Evolutionary conservation across 2,329 filamentous ascomycete genomes (phyloP), one percentile per base, ranked within the genome.

Genomic region (Colletotrichum limetticola): DNA sequence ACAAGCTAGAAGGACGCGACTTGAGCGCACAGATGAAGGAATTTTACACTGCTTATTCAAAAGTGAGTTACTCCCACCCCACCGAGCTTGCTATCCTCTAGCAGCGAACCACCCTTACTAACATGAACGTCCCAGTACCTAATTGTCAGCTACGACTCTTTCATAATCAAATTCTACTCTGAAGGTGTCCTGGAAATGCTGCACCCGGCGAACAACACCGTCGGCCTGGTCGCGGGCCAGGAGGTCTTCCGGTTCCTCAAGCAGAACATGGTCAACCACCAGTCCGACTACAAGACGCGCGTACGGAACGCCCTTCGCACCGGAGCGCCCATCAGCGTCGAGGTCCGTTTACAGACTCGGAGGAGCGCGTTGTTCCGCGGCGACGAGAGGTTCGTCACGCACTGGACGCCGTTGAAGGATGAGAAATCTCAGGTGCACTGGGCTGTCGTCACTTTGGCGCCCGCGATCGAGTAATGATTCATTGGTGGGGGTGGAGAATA

Each of bases 311-410:
- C 49, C 19, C 30, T 74, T 9, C 71, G 71, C 1, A 76, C 76
- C 30, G 82, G 83, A 63, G 77, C 76, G 28, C 82, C 84, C 12
- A 76, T 80, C 60, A 78, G 77, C 35, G 72, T 77, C 3, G 76
- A 78, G 53, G 46, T 79, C 28, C 77, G 78, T 4, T 72, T 79
- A 22, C 77, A 78, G 73, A 79, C 78, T 7, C 69, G 74, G 26
- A 75, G 78, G 28, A 78, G 76, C 35, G 77, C 77, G 22, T 53
- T 75, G 12, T 79, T 79, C 57, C 75, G 78, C 4, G 66, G 72
- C 2, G 78, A 79, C 57, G 74, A 75, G 67, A 68, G 52, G 6
- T 74, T 76, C n/a, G 32, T 66, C 30, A 75, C 74, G 26, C 71
- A 75, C 62, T 76, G 75, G 75, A 74, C 75, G 42, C 75, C 75